phyloP scores from a whole-genome alignment of 257 asterid species.

The Verbena officinalis region DNA sequence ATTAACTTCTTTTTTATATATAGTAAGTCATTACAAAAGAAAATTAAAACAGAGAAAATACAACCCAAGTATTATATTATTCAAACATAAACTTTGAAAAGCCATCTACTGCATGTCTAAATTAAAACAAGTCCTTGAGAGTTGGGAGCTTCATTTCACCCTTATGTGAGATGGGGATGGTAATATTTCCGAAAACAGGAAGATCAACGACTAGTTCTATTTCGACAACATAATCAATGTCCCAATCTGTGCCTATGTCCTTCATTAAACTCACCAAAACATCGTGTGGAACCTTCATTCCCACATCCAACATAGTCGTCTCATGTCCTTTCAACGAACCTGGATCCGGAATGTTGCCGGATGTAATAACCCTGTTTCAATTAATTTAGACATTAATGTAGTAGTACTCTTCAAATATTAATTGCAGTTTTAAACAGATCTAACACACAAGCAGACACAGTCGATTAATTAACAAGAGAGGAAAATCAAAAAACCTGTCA shows the following conservation, averaged over 20 bases:
- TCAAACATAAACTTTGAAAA: not conserved
- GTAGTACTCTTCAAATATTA: too few relatives aligned
- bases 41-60: too few relatives aligned
- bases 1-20: too few relatives aligned
- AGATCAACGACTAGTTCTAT: constrained; percentile 64
- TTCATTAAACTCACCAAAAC: constrained; percentile 59
- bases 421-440: too few relatives aligned
- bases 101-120: not conserved
- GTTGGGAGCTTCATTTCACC: constrained; percentile 85
- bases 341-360: constrained; percentile 77
- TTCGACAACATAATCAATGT: constrained; percentile 60
- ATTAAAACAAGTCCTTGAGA: constrained; percentile 49
- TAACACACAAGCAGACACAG: not conserved
- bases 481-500: constrained; percentile 43
- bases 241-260: constrained; percentile 83
- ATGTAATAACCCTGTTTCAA: constrained; percentile 55
- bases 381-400: not conserved
- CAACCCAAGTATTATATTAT: not conserved
- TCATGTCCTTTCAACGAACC: constrained; percentile 74
- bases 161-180: constrained; percentile 60
- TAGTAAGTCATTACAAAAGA: too few relatives aligned
- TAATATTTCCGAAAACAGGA: constrained; percentile 64
- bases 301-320: constrained; percentile 54
- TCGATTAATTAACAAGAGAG: not conserved
- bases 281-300: constrained; percentile 62